Conservation (phyloP, 805 yeast genomes). For the Spathaspora boniae region DNA sequence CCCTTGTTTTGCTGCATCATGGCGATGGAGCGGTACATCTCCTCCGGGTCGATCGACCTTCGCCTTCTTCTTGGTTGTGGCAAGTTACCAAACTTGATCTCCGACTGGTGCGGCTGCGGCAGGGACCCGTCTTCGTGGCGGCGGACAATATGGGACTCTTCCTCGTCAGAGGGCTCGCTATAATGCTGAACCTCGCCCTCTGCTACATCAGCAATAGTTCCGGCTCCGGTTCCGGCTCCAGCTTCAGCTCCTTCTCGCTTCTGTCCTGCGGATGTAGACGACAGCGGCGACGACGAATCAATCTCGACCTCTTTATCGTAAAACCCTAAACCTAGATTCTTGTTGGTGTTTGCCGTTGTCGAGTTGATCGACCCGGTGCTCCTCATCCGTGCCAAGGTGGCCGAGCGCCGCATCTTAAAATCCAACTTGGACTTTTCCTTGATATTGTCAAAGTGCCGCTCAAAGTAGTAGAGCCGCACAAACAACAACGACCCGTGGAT, state of each 20-base stretch:
- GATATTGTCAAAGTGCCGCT: conserved; percentile 79
- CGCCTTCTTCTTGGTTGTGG: conserved; percentile 45
- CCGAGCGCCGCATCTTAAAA: conserved; percentile 77
- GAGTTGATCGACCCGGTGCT: conserved; percentile 27
- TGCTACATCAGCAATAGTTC: neutral
- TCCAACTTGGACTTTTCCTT: conserved; percentile 73
- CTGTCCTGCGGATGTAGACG: conserved; percentile 3
- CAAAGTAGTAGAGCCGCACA: conserved; percentile 84
- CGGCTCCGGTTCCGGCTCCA: conserved; percentile 46
- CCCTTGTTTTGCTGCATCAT: conserved; percentile 60
- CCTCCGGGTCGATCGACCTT: conserved; percentile 63
- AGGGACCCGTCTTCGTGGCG: neutral
- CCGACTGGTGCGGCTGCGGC: neutral
- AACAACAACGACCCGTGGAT: conserved; percentile 78
- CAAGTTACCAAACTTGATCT: conserved; percentile 52
- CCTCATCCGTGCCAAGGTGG: conserved; percentile 51
- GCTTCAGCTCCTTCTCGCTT: conserved; percentile 36
- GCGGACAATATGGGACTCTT: conserved; percentile 5
- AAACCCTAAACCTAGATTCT: conserved; percentile 30
- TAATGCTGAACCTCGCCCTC: conserved; percentile 25
- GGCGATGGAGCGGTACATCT: conserved; percentile 78
- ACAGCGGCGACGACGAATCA: conserved; percentile 6
- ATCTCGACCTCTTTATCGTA: conserved; percentile 9
- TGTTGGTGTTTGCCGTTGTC: conserved; percentile 18
- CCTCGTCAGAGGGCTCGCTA: conserved; percentile 44